Evolutionary conservation across 78 protist species (phyloP).

Genomic region (Dictyostelium citrinum): DNA sequence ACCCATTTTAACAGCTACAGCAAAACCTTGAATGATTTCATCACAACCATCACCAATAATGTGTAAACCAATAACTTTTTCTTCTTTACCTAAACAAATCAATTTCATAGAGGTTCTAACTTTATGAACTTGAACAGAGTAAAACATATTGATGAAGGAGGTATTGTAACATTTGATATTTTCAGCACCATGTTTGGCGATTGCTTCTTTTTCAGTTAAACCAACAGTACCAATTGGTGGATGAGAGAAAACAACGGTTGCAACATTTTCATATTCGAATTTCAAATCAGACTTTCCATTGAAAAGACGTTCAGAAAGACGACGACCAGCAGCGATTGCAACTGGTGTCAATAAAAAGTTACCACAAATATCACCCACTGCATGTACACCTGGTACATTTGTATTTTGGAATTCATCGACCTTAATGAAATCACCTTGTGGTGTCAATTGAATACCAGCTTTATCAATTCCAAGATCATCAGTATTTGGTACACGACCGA

Average conservation of each 20-base stretch:
- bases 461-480: constrained; percentile 68
- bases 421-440: constrained; percentile 39
- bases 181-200: constrained; percentile 75
- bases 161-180: constrained; percentile 74
- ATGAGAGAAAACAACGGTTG: constrained; percentile 92
- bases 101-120: constrained; percentile 91
- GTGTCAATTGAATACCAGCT: constrained; percentile 65
- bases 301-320: constrained; percentile 87
- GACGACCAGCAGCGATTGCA: constrained; percentile 95
- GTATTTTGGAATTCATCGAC: constrained; percentile 88
- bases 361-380: constrained; percentile 91
- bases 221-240: constrained; percentile 96
- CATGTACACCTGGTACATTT: constrained; percentile 57
- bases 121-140: constrained; percentile 81
- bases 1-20: constrained; percentile 92
- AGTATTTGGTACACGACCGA: constrained; percentile 86
- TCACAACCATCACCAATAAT: constrained; percentile 90
- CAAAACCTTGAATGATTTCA: constrained; percentile 96
- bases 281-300: constrained; percentile 49
- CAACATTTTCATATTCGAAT: constrained; percentile 83
- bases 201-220: constrained; percentile 89
- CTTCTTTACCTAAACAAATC: constrained; percentile 82
- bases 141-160: constrained; percentile 78
- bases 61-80: constrained; percentile 93
- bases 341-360: constrained; percentile 88